phyloP scores from a whole-genome alignment of 495 filamentous ascomycete genomes.

The Xylaria acuta region DNA sequence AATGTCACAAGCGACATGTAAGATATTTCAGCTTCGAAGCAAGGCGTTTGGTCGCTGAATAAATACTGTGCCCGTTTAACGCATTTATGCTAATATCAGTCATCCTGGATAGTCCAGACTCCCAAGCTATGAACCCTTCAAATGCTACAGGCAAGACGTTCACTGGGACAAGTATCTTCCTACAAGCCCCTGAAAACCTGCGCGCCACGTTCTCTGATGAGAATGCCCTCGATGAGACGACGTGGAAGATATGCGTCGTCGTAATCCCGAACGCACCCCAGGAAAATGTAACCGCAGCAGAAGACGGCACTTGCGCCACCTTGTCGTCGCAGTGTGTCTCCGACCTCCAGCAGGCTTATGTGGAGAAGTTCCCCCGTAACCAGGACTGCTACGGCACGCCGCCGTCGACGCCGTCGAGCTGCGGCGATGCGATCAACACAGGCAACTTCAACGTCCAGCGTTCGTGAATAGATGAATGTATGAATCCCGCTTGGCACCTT shows the following conservation, averaged over 20 bases:
- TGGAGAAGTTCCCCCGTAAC: conserved; percentile 31
- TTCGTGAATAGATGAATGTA: conserved; percentile 11
- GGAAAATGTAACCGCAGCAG: conserved; percentile 26
- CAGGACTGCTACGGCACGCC: conserved; percentile 36
- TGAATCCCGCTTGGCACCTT: neutral
- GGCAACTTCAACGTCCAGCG: conserved; percentile 34
- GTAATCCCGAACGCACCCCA: conserved; percentile 33
- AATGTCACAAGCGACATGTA: conserved; percentile 36
- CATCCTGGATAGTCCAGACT: conserved; percentile 24
- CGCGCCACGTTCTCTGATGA: conserved; percentile 30
- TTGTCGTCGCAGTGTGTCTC: conserved; percentile 33
- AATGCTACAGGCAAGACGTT: conserved; percentile 33
- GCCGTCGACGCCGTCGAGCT: conserved; percentile 35
- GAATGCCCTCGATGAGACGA: conserved; percentile 33
- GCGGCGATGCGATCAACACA: conserved; percentile 29
- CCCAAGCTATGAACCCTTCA: conserved; percentile 28
- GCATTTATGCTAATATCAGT: conserved; percentile 6
- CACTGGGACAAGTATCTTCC: conserved; percentile 38
- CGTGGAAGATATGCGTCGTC: conserved; percentile 39
- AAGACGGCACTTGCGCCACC: conserved; percentile 30
- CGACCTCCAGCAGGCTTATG: conserved; percentile 34
- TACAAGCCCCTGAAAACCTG: conserved; percentile 30
- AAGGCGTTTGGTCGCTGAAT: neutral
- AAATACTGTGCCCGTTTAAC: neutral
- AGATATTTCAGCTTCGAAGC: neutral